phyloP scores from a whole-genome alignment of 352 stramenopile genomes.

The Phytophthora ramorum region DNA sequence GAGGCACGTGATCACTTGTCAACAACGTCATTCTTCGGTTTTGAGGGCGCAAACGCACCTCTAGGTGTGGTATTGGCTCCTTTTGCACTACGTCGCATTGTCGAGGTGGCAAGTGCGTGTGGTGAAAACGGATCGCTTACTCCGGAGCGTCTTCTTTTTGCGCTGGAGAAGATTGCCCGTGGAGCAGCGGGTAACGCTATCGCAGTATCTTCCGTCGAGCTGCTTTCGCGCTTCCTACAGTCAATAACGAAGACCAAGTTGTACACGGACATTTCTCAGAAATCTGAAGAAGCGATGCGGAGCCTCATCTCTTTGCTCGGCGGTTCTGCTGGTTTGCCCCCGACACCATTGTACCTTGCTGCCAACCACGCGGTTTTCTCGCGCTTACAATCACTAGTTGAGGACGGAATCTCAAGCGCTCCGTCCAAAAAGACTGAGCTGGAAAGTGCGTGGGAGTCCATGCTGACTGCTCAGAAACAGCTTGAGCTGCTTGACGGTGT shows the following conservation, averaged over 20 bases:
- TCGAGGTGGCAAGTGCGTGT: constrained; percentile 52
- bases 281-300: constrained; percentile 27
- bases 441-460: constrained; percentile 44
- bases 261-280: constrained; percentile 41
- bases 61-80: constrained; percentile 50
- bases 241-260: constrained; percentile 59
- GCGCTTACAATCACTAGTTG: constrained; percentile 36
- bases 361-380: constrained; percentile 60
- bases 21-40: constrained; percentile 56
- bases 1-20: constrained; percentile 56
- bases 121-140: constrained; percentile 35
- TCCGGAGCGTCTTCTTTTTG: constrained; percentile 60
- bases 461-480: constrained; percentile 47
- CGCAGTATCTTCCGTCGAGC: constrained; percentile 26
- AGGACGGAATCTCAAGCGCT: constrained; percentile 9
- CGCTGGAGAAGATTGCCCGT: constrained; percentile 64
- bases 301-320: constrained; percentile 24
- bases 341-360: constrained; percentile 52
- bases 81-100: constrained; percentile 65
- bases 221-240: constrained; percentile 61
- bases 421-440: constrained; percentile 31
- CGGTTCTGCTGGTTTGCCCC: constrained; percentile 32
- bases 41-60: constrained; percentile 16
- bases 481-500: constrained; percentile 65
- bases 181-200: constrained; percentile 13